Evolutionary conservation across 306 rosid species (phyloP).

Genomic region (Trifolium subterraneum): DNA sequence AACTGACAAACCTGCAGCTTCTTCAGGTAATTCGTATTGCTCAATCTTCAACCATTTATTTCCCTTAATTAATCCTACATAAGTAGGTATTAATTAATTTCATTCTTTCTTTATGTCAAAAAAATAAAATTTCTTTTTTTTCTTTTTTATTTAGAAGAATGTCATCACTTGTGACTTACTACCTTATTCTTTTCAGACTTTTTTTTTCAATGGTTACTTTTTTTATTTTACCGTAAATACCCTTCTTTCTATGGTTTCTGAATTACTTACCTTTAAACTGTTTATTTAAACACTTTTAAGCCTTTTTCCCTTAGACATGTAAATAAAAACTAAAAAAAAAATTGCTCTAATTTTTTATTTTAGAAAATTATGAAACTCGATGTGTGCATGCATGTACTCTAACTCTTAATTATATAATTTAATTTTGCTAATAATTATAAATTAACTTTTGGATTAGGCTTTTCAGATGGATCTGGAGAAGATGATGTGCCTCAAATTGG

Average conservation of each 20-base stretch:
- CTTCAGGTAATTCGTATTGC: conserved; percentile 89
- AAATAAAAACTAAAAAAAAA: neutral
- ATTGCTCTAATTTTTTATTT: neutral
- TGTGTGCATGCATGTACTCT: conserved; percentile 4
- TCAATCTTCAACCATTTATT: conserved; percentile 37
- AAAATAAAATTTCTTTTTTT: neutral
- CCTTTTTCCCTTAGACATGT: neutral
- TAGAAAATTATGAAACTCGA: neutral
- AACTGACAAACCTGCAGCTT: conserved; percentile 92
- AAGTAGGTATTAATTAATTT: neutral
- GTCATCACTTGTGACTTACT: conserved; percentile 33
- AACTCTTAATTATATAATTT: neutral
- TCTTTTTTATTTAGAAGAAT: neutral
- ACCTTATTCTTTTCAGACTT: conserved; percentile 36
- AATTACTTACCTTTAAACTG: neutral
- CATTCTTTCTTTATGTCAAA: neutral
- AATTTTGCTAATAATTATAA: neutral
- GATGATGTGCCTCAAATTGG: conserved; percentile 71
- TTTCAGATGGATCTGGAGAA: conserved; percentile 91
- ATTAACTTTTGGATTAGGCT: conserved; percentile 49
- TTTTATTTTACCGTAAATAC: conserved; percentile 24
- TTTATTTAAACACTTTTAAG: neutral
- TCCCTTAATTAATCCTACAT: neutral
- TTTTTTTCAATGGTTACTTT: conserved; percentile 8
- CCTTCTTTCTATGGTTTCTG: conserved; percentile 34